Conservation (phyloP, 345 rosid genomes). For the Camelina neglecta region DNA sequence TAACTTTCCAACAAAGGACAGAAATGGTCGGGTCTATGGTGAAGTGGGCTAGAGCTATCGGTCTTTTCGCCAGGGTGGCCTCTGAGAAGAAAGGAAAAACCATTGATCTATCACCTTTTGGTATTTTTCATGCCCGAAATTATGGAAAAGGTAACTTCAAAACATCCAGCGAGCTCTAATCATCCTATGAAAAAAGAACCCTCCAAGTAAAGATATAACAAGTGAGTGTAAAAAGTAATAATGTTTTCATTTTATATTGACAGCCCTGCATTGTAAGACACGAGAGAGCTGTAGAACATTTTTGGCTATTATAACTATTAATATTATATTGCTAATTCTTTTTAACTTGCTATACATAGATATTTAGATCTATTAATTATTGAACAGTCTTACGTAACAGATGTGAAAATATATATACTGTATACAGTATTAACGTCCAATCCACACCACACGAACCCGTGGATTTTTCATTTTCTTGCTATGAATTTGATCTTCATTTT, state of each 20-base stretch:
- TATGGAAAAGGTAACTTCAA: neutral
- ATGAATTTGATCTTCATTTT: neutral
- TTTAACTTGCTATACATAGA: neutral
- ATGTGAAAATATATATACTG: neutral
- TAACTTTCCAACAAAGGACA: slow-evolving; percentile 11
- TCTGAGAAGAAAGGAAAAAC: neutral
- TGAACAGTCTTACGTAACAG: neutral
- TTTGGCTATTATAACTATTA: neutral
- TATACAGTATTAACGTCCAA: neutral
- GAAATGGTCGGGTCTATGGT: neutral
- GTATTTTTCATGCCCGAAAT: neutral
- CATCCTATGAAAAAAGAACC: neutral
- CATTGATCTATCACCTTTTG: slow-evolving; percentile 19
- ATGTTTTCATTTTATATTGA: neutral
- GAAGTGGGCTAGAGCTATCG: slow-evolving; percentile 7
- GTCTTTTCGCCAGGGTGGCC: neutral
- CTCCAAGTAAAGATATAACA: neutral
- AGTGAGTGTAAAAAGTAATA: neutral
- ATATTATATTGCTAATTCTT: neutral
- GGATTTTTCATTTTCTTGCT: neutral
- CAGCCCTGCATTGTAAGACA: neutral
- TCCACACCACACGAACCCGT: neutral
- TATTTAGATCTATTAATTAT: too few species aligned
- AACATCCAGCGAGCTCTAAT: neutral
- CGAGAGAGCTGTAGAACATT: neutral